Conservation (phyloP, 371 early-diverging fungal genomes). For the Pancytospora philotis region DNA sequence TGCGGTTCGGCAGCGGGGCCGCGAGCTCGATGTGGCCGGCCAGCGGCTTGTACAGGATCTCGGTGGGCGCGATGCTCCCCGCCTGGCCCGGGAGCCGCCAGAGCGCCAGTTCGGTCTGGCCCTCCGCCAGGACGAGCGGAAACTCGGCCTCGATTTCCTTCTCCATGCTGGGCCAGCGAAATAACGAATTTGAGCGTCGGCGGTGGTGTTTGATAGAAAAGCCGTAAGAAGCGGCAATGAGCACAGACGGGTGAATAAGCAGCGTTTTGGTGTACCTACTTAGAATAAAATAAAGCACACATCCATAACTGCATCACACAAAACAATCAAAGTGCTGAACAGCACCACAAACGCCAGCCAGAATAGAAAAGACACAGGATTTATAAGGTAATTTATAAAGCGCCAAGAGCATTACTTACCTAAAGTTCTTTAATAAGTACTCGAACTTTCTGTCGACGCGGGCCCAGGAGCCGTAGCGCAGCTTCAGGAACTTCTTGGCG, state of each 20-base stretch:
- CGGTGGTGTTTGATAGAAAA: too few relatives aligned
- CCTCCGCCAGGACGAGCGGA: neutral
- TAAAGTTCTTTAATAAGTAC: conserved; percentile 27
- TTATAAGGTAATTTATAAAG: neutral
- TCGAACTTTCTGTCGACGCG: conserved; percentile 53
- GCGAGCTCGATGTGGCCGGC: conserved; percentile 3
- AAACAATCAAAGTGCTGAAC: neutral
- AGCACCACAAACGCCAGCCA: too few relatives aligned
- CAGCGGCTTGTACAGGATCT: conserved; percentile 16
- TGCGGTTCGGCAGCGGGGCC: conserved; percentile 2
- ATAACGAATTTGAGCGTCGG: too few relatives aligned
- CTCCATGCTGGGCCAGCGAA: neutral
- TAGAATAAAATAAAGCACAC: too few relatives aligned
- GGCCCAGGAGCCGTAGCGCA: conserved; percentile 54
- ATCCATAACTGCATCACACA: too few relatives aligned
- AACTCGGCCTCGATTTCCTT: conserved; percentile 17
- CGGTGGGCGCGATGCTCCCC: neutral
- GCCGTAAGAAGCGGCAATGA: too few relatives aligned
- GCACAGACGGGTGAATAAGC: too few relatives aligned
- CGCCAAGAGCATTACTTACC: conserved; percentile 34
- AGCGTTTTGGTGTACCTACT: too few relatives aligned
- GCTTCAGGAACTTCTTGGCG: conserved; percentile 58
- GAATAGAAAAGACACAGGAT: too few relatives aligned
- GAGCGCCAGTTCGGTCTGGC: neutral
- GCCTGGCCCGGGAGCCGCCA: neutral